Conservation (phyloP, 495 filamentous ascomycete species). For the Penicillium coffeae region DNA sequence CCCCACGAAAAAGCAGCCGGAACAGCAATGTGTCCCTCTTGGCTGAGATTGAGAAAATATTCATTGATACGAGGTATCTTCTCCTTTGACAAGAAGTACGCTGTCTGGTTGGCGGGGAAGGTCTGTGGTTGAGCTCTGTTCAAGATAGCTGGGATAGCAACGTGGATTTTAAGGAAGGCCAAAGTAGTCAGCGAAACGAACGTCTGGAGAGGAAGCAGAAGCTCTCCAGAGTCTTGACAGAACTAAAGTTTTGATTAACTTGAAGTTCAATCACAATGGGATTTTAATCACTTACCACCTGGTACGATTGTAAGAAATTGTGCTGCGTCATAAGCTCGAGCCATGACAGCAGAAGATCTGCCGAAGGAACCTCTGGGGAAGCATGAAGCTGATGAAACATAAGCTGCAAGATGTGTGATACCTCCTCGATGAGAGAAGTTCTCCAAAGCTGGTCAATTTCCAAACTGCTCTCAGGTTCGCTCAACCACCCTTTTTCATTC, state of each 20-base stretch:
- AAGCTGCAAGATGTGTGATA: conserved; percentile 67
- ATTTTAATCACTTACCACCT: conserved; percentile 44
- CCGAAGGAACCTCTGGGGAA: conserved; percentile 50
- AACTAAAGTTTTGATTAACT: conserved; percentile 27
- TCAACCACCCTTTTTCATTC: conserved; percentile 50
- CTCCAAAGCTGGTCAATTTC: conserved; percentile 60
- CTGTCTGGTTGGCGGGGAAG: conserved; percentile 30
- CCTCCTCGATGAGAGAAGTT: conserved; percentile 59
- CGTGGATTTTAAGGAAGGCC: conserved; percentile 65
- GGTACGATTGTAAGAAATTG: conserved; percentile 58
- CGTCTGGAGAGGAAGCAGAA: conserved; percentile 59
- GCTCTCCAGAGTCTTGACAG: conserved; percentile 41
- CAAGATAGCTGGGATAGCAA: conserved; percentile 30
- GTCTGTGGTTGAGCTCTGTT: conserved; percentile 12
- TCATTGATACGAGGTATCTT: conserved; percentile 63
- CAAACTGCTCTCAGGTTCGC: conserved; percentile 40
- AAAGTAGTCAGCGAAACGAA: conserved; percentile 71
- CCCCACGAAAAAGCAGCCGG: conserved; percentile 76
- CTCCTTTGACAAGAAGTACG: conserved; percentile 60
- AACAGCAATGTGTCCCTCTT: conserved; percentile 46
- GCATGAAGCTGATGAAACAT: conserved; percentile 66
- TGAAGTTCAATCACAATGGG: background rate
- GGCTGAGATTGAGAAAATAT: conserved; percentile 50
- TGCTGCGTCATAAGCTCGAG: conserved; percentile 63
- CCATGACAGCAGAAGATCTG: conserved; percentile 64